A percentile compares a stretch with the other conserved stretches of the same genome.
These are phyloP conservation scores for Ogataea dorogensis DNA, from an alignment of 805 yeast species.

Conservation along the genomic window DNA sequence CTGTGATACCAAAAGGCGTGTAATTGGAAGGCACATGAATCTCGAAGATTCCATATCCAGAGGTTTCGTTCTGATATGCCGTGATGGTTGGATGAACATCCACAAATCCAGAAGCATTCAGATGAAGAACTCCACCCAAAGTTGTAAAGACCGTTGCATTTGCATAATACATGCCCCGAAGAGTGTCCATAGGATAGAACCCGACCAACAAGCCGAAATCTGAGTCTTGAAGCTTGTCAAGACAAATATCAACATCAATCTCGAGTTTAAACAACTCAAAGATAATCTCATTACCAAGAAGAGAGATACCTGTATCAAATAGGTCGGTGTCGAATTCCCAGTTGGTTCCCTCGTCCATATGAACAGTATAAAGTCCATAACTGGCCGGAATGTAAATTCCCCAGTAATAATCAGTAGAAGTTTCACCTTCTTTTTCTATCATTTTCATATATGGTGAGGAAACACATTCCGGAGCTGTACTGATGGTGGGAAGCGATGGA, in stretches of 20 bases:
- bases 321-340: conserved; percentile 6
- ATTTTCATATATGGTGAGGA: conserved; percentile 6
- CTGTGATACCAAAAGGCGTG: conserved; percentile 13
- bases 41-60: conserved; percentile 14
- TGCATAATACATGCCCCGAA: conserved; percentile 1
- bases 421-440: neutral
- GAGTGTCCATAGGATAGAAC: conserved; percentile 4
- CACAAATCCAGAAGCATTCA: conserved; percentile 3
- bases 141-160: conserved; percentile 5
- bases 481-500: neutral
- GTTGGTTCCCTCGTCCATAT: conserved; percentile 7
- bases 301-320: conserved; percentile 1
- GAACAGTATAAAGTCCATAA: conserved; percentile 6
- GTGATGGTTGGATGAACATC: conserved; percentile 5
- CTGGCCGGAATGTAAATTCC: conserved; percentile 8
- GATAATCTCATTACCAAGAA: neutral
- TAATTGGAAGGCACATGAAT: conserved; percentile 12
- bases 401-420: conserved; percentile 6
- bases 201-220: conserved; percentile 2
- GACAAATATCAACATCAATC: conserved; percentile 1
- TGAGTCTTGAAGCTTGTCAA: neutral
- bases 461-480: conserved; percentile 1
- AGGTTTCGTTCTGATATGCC: conserved; percentile 6
- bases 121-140: neutral
- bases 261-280: neutral